Base-by-base conservation (phyloP, 352 stramenopile species). In the Thraustotheca clavata region DNA sequence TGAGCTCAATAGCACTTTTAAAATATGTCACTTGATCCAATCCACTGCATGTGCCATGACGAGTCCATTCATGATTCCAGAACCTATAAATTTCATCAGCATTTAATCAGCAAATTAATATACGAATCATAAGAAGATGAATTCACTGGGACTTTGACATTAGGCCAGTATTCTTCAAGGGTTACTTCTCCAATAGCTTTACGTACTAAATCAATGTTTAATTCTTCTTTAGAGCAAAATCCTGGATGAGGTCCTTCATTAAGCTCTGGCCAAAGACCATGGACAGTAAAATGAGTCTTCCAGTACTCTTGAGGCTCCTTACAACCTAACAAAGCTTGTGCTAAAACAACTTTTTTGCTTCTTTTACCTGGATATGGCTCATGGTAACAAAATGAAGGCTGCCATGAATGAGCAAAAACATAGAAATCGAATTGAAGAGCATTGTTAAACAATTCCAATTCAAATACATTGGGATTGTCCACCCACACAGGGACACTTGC, bases 1-100 rank as follows among this genome's bases (percentile, higher is more conserved):
- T 74, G 67, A 95, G 74, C 35, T 85, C 72, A n/a, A 97, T 71
- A 14, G 88, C 88, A 26, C 76, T 46, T 31, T 69, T 67, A 72
- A 97, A 97, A 74, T 96, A 97, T 33, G 76, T 73, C 35, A 85
- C 63, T 71, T 97, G 83, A 22, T 70, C 60, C 5, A 97, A 74
- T 0, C 88, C 88, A 11, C 86, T 94, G 76, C 92, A 98, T 46
- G 92, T 97, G 31, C 92, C 92, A 68, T 98, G 92, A 49, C 94
- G 91, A 22, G 70, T 86, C 92, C 92, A 98, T 70, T 98, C 92
- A 70, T 98, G 92, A 60, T 84, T 76, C 91, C 91, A 98, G 65
- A 98, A 98, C 35, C 54, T 87, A 75, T 24, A 70, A 73, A 75
- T 87, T 94, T 71, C 57, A 63, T 16, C 69, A 70, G 77, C 52